Evolutionary conservation across 2,329 filamentous ascomycete genomes (phyloP).

Genomic region (Acephala macrosclerotiorum): DNA sequence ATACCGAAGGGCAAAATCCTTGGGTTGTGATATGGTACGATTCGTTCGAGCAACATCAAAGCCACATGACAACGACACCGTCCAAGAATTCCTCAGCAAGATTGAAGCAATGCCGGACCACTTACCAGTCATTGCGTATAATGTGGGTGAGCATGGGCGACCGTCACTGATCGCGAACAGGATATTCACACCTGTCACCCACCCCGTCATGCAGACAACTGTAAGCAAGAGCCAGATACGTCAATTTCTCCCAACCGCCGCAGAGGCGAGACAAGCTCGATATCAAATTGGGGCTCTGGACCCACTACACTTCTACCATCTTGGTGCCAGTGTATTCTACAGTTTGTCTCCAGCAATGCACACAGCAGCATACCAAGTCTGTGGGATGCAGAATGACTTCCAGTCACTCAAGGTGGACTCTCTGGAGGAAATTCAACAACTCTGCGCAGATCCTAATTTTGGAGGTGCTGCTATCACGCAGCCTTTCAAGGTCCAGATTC

Average conservation of each 20-base stretch:
- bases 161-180: conserved; percentile 64
- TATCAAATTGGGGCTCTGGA: conserved; percentile 69
- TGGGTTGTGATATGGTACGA: conserved; percentile 64
- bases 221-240: conserved; percentile 46
- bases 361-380: conserved; percentile 69
- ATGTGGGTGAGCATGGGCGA: conserved; percentile 61
- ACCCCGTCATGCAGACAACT: conserved; percentile 63
- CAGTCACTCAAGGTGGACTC: conserved; percentile 68
- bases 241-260: conserved; percentile 55
- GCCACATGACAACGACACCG: conserved; percentile 57
- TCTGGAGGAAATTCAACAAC: conserved; percentile 66
- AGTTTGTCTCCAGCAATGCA: conserved; percentile 83
- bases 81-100: conserved; percentile 37
- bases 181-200: conserved; percentile 62
- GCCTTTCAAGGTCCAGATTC: conserved; percentile 77
- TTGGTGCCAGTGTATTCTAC: conserved; percentile 76
- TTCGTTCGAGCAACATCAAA: conserved; percentile 58
- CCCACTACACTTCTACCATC: conserved; percentile 75
- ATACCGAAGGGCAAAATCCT: conserved; percentile 56
- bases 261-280: conserved; percentile 69
- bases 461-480: conserved; percentile 76
- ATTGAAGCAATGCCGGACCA: conserved; percentile 38
- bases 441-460: conserved; percentile 71
- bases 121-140: conserved; percentile 57
- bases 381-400: conserved; percentile 74